These are phyloP conservation scores for Chamaecrista fasciculata DNA, from an alignment of 306 rosid species.

Conservation along the genomic window DNA sequence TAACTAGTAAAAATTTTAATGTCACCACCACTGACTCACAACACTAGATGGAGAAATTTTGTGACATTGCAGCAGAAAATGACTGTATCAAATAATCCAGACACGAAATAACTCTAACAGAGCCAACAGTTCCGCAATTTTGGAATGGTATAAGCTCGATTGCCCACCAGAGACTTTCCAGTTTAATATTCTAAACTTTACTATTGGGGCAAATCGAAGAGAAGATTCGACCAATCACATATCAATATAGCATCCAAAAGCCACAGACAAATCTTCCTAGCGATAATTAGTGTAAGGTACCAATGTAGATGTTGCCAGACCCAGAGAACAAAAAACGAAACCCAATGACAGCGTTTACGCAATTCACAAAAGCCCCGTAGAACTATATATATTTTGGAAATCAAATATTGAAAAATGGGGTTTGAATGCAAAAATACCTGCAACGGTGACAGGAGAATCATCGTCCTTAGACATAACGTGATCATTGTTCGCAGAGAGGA, in stretches of 20 bases:
- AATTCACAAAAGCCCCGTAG: conserved; percentile 14
- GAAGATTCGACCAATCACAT: conserved; percentile 5
- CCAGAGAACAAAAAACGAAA: not conserved
- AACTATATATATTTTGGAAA: not conserved
- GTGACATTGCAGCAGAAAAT: not conserved
- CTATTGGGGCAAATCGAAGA: not conserved
- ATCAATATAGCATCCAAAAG: conserved; percentile 1
- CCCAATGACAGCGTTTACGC: not conserved
- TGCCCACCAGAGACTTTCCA: not conserved
- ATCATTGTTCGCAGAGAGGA: conserved; percentile 36
- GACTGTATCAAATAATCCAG: not conserved
- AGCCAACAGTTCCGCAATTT: not conserved
- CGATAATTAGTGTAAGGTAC: not conserved
- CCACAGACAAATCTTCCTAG: not conserved
- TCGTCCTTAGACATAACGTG: conserved; percentile 77
- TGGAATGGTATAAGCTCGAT: not conserved
- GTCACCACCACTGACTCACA: not conserved
- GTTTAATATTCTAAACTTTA: not conserved
- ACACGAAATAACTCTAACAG: not conserved
- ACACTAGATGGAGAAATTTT: conserved; percentile 2
- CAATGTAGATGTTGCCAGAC: conserved; percentile 25
- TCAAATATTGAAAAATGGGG: not conserved
- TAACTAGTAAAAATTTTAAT: not conserved
- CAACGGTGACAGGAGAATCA: conserved; percentile 89
- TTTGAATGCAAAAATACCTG: conserved; percentile 50